phyloP scores from a whole-genome alignment of 768 basidiomycete genomes.

The Clathrus columnatus region DNA sequence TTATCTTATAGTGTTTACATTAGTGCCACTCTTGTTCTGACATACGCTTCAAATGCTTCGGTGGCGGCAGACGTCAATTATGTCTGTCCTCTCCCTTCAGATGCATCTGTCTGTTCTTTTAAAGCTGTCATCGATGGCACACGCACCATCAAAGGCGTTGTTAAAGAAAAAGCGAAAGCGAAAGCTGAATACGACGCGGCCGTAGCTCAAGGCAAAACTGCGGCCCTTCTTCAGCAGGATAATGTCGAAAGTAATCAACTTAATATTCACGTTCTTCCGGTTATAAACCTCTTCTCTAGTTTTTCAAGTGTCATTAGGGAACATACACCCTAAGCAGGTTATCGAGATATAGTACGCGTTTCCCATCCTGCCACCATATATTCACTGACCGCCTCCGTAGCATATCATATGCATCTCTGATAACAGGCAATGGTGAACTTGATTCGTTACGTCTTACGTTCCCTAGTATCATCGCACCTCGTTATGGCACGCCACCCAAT shows the following conservation, averaged over 20 bases:
- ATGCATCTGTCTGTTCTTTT: slow-evolving; percentile 47
- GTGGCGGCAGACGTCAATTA: slow-evolving; percentile 27
- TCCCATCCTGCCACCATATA: neutral
- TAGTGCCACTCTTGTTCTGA: slow-evolving; percentile 7
- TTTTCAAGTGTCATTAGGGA: slow-evolving; percentile 51
- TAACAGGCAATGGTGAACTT: neutral
- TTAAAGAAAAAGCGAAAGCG: slow-evolving; percentile 41
- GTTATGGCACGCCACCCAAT: slow-evolving; percentile 8
- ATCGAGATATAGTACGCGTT: slow-evolving; percentile 36
- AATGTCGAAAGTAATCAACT: slow-evolving; percentile 40
- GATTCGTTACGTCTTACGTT: slow-evolving; percentile 9
- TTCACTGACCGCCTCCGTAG: slow-evolving; percentile 18
- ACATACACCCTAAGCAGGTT: slow-evolving; percentile 34
- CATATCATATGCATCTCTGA: slow-evolving; percentile 26
- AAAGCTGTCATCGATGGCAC: slow-evolving; percentile 38
- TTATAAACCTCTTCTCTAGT: slow-evolving; percentile 24
- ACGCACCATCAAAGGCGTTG: slow-evolving; percentile 33
- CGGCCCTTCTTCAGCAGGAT: slow-evolving; percentile 41
- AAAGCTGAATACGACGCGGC: slow-evolving; percentile 32
- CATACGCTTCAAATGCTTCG: slow-evolving; percentile 9
- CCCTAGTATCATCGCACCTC: slow-evolving; percentile 11
- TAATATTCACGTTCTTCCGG: neutral
- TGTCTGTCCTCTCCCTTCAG: slow-evolving; percentile 49
- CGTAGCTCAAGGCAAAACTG: slow-evolving; percentile 29
- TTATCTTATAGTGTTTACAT: neutral